Percentiles rank a stretch among this genome's conserved stretches.
These are phyloP conservation scores for Phtheirospermum japonicum DNA, from an alignment of 257 asterid genomes.

Conservation along the genomic window DNA sequence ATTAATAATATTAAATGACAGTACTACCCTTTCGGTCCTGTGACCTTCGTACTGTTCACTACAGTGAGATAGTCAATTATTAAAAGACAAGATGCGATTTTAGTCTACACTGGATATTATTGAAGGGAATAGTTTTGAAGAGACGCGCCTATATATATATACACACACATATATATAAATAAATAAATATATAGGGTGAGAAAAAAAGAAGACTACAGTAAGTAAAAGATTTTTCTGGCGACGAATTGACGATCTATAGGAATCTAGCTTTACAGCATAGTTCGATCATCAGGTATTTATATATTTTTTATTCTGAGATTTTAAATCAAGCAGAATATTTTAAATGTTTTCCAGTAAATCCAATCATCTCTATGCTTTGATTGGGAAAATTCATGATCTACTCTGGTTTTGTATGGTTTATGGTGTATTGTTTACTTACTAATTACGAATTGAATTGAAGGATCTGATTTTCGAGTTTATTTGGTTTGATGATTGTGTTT, in stretches of 20 bases:
- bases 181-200: conserved; percentile 15
- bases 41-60: neutral
- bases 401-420: neutral
- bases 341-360: conserved; percentile 2
- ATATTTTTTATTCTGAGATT: neutral
- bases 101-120: conserved; percentile 19
- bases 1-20: conserved; percentile 18
- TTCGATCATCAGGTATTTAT: conserved; percentile 22
- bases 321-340: conserved; percentile 3
- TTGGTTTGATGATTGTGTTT: neutral
- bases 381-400: conserved; percentile 23
- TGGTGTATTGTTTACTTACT: neutral
- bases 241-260: conserved; percentile 4
- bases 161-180: too few relatives aligned
- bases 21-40: conserved; percentile 23
- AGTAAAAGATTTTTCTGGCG: conserved; percentile 32
- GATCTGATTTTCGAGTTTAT: conserved; percentile 19
- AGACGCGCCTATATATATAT: conserved; percentile 17
- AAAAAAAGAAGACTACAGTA: conserved; percentile 6
- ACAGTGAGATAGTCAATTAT: neutral
- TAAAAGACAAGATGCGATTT: conserved; percentile 20
- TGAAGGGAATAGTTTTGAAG: conserved; percentile 15
- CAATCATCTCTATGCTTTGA: conserved; percentile 22
- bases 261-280: conserved; percentile 34
- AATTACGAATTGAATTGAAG: conserved; percentile 6